Conservation (phyloP, 1,139 yeast species). For the Debaryomyces nepalensis region DNA sequence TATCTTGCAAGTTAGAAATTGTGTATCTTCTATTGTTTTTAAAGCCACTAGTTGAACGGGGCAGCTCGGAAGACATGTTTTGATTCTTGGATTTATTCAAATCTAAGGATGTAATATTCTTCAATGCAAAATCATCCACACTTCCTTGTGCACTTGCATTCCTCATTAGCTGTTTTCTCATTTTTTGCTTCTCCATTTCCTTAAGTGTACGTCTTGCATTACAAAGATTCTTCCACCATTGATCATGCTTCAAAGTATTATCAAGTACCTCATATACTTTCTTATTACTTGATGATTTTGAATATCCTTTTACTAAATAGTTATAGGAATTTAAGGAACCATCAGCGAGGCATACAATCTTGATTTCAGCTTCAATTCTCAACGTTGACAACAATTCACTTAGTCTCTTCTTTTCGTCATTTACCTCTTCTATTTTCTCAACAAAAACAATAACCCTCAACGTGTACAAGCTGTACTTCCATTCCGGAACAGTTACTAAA, state of each 20-base stretch:
- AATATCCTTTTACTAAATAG: conserved; percentile 71
- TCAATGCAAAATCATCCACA: conserved; percentile 11
- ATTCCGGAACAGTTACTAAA: conserved; percentile 86
- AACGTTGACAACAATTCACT: conserved; percentile 67
- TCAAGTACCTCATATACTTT: conserved; percentile 38
- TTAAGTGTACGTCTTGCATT: conserved; percentile 54
- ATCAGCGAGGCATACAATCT: conserved; percentile 68
- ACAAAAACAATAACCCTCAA: conserved; percentile 89
- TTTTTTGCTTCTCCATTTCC: conserved; percentile 37
- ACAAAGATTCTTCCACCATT: conserved; percentile 71
- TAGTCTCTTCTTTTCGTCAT: conserved; percentile 69
- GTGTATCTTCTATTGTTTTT: conserved; percentile 48
- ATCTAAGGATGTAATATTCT: conserved; percentile 31
- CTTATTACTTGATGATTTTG: conserved; percentile 32
- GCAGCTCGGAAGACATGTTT: conserved; percentile 2
- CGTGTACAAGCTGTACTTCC: conserved; percentile 72
- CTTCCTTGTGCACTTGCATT: neutral
- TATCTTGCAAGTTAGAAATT: conserved; percentile 63
- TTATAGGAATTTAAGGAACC: conserved; percentile 71
- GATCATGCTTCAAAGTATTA: conserved; percentile 39
- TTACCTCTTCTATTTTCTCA: conserved; percentile 70
- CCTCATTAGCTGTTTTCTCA: conserved; percentile 14
- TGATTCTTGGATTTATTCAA: conserved; percentile 25
- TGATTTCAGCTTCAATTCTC: conserved; percentile 78
- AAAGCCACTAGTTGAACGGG: conserved; percentile 24